These are phyloP conservation scores for Lipomyces yamanashiensis DNA, from an alignment of 805 yeast genomes.

Conservation along the genomic window DNA sequence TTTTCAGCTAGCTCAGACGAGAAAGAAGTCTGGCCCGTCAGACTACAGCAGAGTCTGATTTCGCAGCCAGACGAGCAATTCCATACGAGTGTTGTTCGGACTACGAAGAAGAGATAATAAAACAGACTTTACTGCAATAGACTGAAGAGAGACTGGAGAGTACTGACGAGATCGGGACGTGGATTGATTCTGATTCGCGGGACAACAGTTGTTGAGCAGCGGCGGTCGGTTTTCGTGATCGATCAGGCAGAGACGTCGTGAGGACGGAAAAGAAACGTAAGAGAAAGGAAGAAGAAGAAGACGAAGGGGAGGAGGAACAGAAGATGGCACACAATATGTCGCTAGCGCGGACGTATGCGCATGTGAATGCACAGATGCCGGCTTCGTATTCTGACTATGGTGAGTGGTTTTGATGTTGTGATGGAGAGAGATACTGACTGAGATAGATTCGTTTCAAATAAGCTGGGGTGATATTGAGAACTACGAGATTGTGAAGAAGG, in stretches of 20 bases:
- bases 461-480: conserved; percentile 64
- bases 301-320: not conserved
- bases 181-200: too few relatives aligned
- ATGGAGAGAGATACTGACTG: conserved; percentile 6
- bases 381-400: conserved; percentile 85
- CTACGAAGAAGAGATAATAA: not conserved
- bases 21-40: not conserved
- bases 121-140: too few relatives aligned
- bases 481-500: conserved; percentile 79
- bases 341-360: conserved; percentile 70
- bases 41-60: not conserved
- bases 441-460: conserved; percentile 55
- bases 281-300: not conserved
- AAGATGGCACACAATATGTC: conserved; percentile 41
- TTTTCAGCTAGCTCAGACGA: not conserved
- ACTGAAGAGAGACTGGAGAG: too few relatives aligned
- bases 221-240: not conserved
- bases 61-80: too few relatives aligned
- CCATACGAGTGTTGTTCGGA: not conserved
- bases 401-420: conserved; percentile 17
- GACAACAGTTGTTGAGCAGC: too few relatives aligned
- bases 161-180: too few relatives aligned
- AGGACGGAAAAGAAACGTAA: not conserved
- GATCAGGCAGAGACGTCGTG: not conserved
- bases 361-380: conserved; percentile 70